phyloP scores from a whole-genome alignment of 805 yeast species.

The Wickerhamomyces silvicola region DNA sequence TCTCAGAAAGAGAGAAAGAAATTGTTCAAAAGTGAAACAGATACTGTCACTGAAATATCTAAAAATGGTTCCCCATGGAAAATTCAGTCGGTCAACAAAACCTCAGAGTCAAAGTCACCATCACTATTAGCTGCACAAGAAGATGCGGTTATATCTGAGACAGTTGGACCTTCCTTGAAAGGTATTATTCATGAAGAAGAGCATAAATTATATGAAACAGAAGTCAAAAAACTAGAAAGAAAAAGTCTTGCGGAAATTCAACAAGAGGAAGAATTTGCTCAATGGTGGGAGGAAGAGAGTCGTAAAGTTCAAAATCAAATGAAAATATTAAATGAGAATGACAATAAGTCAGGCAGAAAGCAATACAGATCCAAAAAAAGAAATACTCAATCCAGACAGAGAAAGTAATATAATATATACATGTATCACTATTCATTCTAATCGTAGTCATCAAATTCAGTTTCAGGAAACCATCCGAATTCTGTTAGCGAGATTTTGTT shows the following conservation, averaged over 20 bases:
- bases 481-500: slow-evolving; percentile 34
- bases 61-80: slow-evolving; percentile 16
- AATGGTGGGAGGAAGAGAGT: slow-evolving; percentile 84
- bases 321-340: slow-evolving; percentile 4
- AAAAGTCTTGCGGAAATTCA: slow-evolving; percentile 62
- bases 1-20: slow-evolving; percentile 59
- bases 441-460: slow-evolving; percentile 21
- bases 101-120: slow-evolving; percentile 6
- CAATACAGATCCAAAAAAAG: slow-evolving; percentile 12
- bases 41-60: slow-evolving; percentile 1
- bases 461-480: slow-evolving; percentile 67
- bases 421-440: too few species aligned
- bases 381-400: too few species aligned
- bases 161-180: slow-evolving; percentile 27
- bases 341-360: slow-evolving; percentile 7
- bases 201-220: slow-evolving; percentile 27
- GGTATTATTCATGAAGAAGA: slow-evolving; percentile 45
- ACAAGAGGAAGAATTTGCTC: slow-evolving; percentile 77
- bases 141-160: slow-evolving; percentile 10
- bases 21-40: slow-evolving; percentile 24
- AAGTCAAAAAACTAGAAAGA: slow-evolving; percentile 22
- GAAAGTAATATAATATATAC: too few species aligned
- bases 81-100: slow-evolving; percentile 6
- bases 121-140: slow-evolving; percentile 16
- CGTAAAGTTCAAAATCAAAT: slow-evolving; percentile 48